Base-by-base conservation (phyloP, 306 rosid species). In the Vigna unguiculata region DNA sequence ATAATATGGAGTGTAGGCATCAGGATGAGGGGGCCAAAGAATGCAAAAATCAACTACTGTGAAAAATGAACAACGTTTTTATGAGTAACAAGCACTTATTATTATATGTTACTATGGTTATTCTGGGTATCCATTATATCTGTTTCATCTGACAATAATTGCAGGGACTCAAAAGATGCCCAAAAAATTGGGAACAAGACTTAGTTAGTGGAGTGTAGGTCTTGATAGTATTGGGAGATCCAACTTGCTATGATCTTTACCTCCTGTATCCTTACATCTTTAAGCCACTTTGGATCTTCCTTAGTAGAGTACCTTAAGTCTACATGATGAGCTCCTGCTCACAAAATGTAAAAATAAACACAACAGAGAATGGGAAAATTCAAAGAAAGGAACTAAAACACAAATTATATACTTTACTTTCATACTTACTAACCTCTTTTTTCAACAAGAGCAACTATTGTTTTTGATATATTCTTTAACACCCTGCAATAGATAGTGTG, bases 301-400 rank as follows among this genome's bases (percentile, higher is more conserved):
- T 68, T 69, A 1, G 72, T 84, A 13, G 94, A 87, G 85, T 85
- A 90, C 84, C 93, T 86, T 38, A 90, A 61, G 80, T 95, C 98
- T 19, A 89, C 97, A 32, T 95, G 97, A 84, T 92, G 97, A 65
- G 97, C 97, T 71, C 98, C 98, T 91, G 87, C 28, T 11, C 40
- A 59, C 76, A 69, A n/a, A 73, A 46, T 21, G 3, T 40, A 11
- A 41, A 0, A 48, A 47, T 72, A 58, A 72, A 41, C 19, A 63
- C 0, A 49, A 63, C 0, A 49, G n/a, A 19, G 48, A 62, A 15
- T 4, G 47, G 11, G 6, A n/a, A 24, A 28, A 0, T 48, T 2
- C 3, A 7, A 41, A 38, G 3, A 6, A 6, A 0, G 7, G 22
- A 40, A 32, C 4, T 2, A 5, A 20, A 48, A 38, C 5, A 74